phyloP scores from a whole-genome alignment of 2,329 filamentous ascomycete genomes.

The Colletotrichum agaves region DNA sequence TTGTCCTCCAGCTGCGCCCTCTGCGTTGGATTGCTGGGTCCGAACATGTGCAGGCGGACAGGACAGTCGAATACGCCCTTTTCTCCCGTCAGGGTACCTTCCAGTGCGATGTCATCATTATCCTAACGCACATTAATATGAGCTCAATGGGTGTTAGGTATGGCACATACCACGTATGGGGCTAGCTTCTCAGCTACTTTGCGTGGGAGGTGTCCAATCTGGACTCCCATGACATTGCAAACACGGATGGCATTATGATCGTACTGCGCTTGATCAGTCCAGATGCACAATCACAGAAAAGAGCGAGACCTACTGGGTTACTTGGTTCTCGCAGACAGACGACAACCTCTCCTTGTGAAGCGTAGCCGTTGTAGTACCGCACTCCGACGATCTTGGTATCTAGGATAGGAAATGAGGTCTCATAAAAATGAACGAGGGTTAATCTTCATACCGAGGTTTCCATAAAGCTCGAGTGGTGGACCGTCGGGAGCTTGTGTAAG shows the following conservation, averaged over 20 bases:
- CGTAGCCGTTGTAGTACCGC: constrained; percentile 71
- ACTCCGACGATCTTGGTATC: constrained; percentile 62
- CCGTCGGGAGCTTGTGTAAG: constrained; percentile 57
- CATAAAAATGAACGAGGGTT: neutral
- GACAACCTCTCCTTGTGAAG: constrained; percentile 71
- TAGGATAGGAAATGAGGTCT: constrained; percentile 37
- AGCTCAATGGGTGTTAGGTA: neutral
- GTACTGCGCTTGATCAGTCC: constrained; percentile 53
- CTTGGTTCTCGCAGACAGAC: constrained; percentile 71
- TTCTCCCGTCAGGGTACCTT: constrained; percentile 74
- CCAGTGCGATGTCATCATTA: constrained; percentile 68
- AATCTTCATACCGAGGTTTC: constrained; percentile 51
- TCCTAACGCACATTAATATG: constrained; percentile 56
- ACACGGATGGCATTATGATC: constrained; percentile 83
- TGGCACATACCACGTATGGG: constrained; percentile 70
- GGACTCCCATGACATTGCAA: constrained; percentile 77
- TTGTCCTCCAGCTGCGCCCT: constrained; percentile 66
- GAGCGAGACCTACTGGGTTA: constrained; percentile 59
- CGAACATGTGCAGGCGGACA: constrained; percentile 75
- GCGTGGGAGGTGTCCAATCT: constrained; percentile 83
- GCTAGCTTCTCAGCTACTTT: constrained; percentile 76
- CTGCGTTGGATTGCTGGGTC: constrained; percentile 66
- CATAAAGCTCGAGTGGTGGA: constrained; percentile 58
- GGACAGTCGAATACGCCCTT: constrained; percentile 79
- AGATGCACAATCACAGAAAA: neutral